Base-by-base conservation (phyloP, 768 basidiomycete species). In the Amylocystis lapponica region DNA sequence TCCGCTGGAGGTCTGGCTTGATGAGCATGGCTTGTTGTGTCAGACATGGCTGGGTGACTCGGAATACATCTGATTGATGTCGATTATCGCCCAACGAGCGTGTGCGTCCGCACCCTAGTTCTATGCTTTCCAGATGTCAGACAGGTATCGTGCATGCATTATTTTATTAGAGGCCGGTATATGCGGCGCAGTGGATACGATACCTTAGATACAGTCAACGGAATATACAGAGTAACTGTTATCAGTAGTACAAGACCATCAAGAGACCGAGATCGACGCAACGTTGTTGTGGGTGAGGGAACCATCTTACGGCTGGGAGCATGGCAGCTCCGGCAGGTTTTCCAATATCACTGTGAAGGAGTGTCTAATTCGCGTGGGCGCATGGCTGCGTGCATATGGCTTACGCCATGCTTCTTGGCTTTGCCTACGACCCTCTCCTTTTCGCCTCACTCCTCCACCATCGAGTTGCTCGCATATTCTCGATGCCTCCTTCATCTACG, bases 301-400 rank as follows among this genome's bases (percentile, higher is more conserved):
- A 44, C 43, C 43, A 35, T 34, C 43, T 29, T 19, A 14, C 29
- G 31, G 39, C 29, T 39, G 38, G 39, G 31, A 43, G 32, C 14
- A 22, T 27, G 33, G 34, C 39, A 47, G 40, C 20, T 38, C 41
- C 49, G 49, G 51, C 44, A 46, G 45, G 35, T 47, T 31, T 42
- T 31, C 37, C 50, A 41, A 39, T 49, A 48, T 57, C 53, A 51
- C 51, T 27, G 51, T 54, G 51, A 52, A 57, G 47, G 43, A 52
- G 39, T 27, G 39, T 45, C 39, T 27, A 36, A 40, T 51, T 57
- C 56, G 53, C 56, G 56, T 57, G 56, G 55, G 46, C 47, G 36
- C 33, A 37, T 39, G 36, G 43, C 45, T 41, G n/a, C n/a, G n/a
- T n/a, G n/a, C n/a, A n/a, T n/a, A n/a, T 47, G 47, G 45, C 48